phyloP scores from a whole-genome alignment of 305 asterid genomes.

The Fraxinus sp. region DNA sequence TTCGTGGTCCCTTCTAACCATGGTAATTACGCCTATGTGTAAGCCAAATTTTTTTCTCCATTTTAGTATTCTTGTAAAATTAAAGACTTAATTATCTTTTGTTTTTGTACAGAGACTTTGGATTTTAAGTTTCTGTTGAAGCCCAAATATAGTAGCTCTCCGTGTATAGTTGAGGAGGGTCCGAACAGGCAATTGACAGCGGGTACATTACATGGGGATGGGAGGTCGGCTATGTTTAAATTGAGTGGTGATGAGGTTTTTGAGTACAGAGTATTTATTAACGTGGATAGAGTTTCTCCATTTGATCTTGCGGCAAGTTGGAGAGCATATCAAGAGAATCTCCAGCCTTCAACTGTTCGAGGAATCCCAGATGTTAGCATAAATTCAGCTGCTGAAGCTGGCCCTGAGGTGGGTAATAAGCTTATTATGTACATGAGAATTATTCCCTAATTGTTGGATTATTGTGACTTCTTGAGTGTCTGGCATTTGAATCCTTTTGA shows the following conservation, averaged over 20 bases:
- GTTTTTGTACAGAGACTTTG: slow-evolving; percentile 62
- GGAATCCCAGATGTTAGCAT: slow-evolving; percentile 93
- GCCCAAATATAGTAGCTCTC: slow-evolving; percentile 53
- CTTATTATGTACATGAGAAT: neutral
- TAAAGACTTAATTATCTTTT: slow-evolving; percentile 18
- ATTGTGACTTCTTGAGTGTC: slow-evolving; percentile 2
- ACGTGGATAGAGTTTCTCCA: slow-evolving; percentile 87
- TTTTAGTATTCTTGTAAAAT: slow-evolving; percentile 9
- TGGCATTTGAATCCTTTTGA: slow-evolving; percentile 7
- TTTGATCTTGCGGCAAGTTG: slow-evolving; percentile 99
- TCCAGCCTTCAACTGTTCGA: slow-evolving; percentile 89
- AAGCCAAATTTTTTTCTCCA: neutral
- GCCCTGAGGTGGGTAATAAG: slow-evolving; percentile 49
- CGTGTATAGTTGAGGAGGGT: slow-evolving; percentile 89
- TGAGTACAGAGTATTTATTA: slow-evolving; percentile 73
- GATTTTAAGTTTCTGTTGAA: slow-evolving; percentile 92
- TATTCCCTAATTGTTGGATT: neutral
- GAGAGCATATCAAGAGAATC: slow-evolving; percentile 93
- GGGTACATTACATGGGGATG: slow-evolving; percentile 79
- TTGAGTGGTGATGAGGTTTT: slow-evolving; percentile 58
- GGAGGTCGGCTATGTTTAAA: slow-evolving; percentile 64
- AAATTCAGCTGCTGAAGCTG: slow-evolving; percentile 48
- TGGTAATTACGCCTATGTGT: slow-evolving; percentile 46
- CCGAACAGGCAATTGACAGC: slow-evolving; percentile 70
- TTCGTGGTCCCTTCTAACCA: slow-evolving; percentile 95